phyloP scores from a whole-genome alignment of 108 stramenopile species.

The Schizochytrium sp. region DNA sequence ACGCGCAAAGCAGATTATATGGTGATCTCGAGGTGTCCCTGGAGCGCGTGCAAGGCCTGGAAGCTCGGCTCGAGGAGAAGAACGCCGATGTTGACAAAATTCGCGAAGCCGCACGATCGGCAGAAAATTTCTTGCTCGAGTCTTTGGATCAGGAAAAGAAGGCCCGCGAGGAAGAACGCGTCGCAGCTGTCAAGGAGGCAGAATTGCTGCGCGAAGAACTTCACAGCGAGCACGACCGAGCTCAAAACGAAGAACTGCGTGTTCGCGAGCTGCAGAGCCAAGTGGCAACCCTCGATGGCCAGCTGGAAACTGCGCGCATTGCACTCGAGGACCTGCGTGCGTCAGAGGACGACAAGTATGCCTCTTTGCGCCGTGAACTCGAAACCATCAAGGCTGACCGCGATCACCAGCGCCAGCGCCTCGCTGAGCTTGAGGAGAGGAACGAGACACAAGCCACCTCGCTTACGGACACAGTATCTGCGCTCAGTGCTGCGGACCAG shows the following conservation, averaged over 20 bases:
- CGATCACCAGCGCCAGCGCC: neutral
- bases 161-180: neutral
- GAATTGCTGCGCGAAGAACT: neutral
- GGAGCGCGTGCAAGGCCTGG: neutral
- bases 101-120: neutral
- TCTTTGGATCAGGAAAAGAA: neutral
- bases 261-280: neutral
- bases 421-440: neutral
- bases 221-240: neutral
- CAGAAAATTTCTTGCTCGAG: neutral
- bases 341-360: neutral
- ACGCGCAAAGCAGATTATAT: neutral
- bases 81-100: neutral
- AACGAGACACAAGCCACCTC: neutral
- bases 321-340: neutral
- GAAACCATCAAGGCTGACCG: neutral
- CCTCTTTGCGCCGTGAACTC: neutral
- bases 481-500: slow-evolving; percentile 2
- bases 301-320: neutral
- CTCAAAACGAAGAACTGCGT: neutral
- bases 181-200: neutral
- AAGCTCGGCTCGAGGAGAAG: neutral
- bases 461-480: neutral
- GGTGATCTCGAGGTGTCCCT: neutral
- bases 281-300: neutral